Evolutionary conservation across 768 basidiomycete species (phyloP).

Genomic region (Trametes punicea): DNA sequence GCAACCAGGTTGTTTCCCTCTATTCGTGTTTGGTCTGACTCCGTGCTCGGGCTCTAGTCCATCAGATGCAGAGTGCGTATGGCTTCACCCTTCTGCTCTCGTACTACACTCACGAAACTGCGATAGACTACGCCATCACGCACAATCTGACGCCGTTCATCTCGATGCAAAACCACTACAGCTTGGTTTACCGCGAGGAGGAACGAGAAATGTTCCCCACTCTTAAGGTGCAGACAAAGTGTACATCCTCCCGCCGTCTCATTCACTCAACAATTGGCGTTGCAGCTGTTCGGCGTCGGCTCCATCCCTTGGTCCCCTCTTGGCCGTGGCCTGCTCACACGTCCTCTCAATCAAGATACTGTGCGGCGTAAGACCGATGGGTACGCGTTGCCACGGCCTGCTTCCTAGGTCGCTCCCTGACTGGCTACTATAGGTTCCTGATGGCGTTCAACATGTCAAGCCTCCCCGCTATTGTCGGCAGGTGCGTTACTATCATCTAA

Average conservation of each 20-base stretch:
- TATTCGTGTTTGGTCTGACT: not conserved
- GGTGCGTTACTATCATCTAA: no score
- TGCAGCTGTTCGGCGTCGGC: conserved; percentile 29
- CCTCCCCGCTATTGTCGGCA: conserved; percentile 37
- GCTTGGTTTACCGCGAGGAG: conserved; percentile 56
- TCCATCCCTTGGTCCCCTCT: conserved; percentile 39
- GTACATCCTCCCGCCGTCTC: no score
- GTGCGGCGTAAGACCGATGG: conserved; percentile 24
- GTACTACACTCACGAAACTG: not conserved
- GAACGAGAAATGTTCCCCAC: conserved; percentile 57
- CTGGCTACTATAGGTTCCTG: not conserved
- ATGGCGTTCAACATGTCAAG: not conserved
- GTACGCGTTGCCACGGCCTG: conserved; percentile 3
- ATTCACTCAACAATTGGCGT: not conserved
- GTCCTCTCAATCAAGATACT: conserved; percentile 30
- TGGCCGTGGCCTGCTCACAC: conserved; percentile 32
- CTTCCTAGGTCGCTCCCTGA: not conserved
- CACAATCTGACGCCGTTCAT: conserved; percentile 50
- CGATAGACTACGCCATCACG: conserved; percentile 39
- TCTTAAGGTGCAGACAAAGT: conserved; percentile 32
- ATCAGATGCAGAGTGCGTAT: conserved; percentile 34
- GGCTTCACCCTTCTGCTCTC: not conserved
- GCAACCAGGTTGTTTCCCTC: not conserved
- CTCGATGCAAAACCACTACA: conserved; percentile 64
- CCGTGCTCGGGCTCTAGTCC: conserved; percentile 27